phyloP scores from a whole-genome alignment of 2,329 filamentous ascomycete genomes.

The Pseudodiploospora longispora region DNA sequence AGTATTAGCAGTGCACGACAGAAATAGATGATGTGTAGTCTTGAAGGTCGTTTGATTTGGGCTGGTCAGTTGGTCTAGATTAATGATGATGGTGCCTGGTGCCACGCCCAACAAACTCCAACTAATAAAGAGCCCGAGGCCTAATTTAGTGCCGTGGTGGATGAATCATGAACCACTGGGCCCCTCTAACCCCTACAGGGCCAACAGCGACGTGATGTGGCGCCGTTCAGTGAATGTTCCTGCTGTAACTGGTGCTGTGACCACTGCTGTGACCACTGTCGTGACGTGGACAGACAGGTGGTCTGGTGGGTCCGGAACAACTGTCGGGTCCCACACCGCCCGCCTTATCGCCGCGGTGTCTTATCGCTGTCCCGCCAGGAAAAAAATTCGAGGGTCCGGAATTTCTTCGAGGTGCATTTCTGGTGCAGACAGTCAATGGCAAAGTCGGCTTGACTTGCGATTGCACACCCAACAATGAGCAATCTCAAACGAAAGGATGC shows the following conservation, averaged over 20 bases:
- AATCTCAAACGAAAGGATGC: slow-evolving; percentile 51
- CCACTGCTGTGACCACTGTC: background rate
- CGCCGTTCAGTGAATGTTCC: too few species aligned
- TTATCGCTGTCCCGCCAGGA: slow-evolving; percentile 21
- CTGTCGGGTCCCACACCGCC: slow-evolving; percentile 6
- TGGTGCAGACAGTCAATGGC: slow-evolving; percentile 4
- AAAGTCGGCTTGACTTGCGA: slow-evolving; percentile 6
- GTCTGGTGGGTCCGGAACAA: slow-evolving; percentile 11
- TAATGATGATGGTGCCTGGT: slow-evolving; percentile 8
- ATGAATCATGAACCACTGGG: too few species aligned
- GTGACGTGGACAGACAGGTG: slow-evolving; percentile 1
- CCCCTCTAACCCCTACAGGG: too few species aligned
- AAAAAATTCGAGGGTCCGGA: slow-evolving; percentile 16
- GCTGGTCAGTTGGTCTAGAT: too few species aligned
- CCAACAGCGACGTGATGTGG: too few species aligned
- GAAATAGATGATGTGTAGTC: too few species aligned
- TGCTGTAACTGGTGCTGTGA: too few species aligned
- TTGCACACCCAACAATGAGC: slow-evolving; percentile 38
- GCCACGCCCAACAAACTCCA: slow-evolving; percentile 1
- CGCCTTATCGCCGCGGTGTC: slow-evolving; percentile 10
- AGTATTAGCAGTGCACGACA: too few species aligned
- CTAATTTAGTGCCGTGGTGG: too few species aligned
- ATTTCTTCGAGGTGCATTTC: slow-evolving; percentile 2
- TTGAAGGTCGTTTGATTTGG: too few species aligned
- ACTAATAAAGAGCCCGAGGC: too few species aligned